These are phyloP conservation scores for Pezicula neosporulosa DNA, from an alignment of 2,329 filamentous ascomycete species.

Conservation along the genomic window DNA sequence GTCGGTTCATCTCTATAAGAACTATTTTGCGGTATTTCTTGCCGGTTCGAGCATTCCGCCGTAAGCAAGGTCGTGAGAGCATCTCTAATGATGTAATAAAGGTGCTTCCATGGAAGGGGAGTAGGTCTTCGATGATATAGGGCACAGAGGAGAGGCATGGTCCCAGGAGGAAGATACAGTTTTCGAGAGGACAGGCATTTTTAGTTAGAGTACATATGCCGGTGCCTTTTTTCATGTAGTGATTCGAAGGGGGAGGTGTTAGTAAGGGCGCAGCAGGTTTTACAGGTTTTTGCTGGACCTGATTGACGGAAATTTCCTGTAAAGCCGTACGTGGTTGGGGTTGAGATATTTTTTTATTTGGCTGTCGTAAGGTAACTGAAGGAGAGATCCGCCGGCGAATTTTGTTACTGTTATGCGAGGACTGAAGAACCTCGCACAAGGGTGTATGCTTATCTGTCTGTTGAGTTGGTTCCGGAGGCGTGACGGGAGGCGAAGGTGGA, in stretches of 20 bases:
- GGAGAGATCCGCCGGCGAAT: neutral
- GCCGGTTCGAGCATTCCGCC: conserved; percentile 10
- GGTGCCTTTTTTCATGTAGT: neutral
- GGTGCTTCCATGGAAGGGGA: conserved; percentile 15
- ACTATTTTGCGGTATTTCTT: conserved; percentile 24
- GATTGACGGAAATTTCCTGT: neutral
- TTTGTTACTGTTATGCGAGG: neutral
- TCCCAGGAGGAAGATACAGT: conserved; percentile 22
- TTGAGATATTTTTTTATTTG: too few species aligned
- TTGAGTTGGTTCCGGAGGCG: neutral
- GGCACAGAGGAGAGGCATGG: conserved; percentile 16
- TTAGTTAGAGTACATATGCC: neutral
- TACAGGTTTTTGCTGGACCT: neutral
- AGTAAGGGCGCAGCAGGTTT: neutral
- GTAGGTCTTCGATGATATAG: conserved; percentile 16
- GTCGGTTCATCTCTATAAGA: conserved; percentile 30
- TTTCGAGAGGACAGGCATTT: conserved; percentile 10
- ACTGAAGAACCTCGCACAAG: neutral
- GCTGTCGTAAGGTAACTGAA: too few species aligned
- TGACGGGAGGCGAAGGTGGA: neutral
- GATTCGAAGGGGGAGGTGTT: neutral
- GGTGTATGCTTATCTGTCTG: neutral
- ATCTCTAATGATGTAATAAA: conserved; percentile 12
- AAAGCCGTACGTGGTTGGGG: too few species aligned
- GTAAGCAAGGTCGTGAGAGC: conserved; percentile 7